These are phyloP conservation scores for Apiotrichum laibachii DNA, from an alignment of 1,284 basidiomycete genomes.

Conservation along the genomic window DNA sequence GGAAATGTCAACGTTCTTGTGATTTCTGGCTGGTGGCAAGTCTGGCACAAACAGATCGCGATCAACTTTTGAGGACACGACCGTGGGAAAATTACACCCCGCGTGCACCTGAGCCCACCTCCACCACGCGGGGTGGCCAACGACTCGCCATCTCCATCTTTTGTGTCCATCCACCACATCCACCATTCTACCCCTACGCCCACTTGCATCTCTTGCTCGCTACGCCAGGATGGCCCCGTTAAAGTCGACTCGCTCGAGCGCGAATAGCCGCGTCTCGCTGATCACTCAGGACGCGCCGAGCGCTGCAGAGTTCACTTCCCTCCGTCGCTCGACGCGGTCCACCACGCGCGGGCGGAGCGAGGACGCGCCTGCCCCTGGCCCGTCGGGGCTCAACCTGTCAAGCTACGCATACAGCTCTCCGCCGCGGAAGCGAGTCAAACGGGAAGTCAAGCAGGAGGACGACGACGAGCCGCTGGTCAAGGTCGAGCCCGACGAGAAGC, in stretches of 20 bases:
- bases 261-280: slow-evolving; percentile 20
- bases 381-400: slow-evolving; percentile 16
- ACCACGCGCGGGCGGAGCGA: slow-evolving; percentile 3
- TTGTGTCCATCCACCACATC: not conserved
- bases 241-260: slow-evolving; percentile 17
- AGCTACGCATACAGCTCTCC: slow-evolving; percentile 21
- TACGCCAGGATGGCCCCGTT: slow-evolving; percentile 6
- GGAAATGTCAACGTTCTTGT: not conserved
- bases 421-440: slow-evolving; percentile 18
- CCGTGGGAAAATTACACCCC: slow-evolving; percentile 20
- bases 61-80: slow-evolving; percentile 15
- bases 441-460: not conserved
- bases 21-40: not conserved
- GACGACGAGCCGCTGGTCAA: slow-evolving; percentile 13
- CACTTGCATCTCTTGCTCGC: not conserved
- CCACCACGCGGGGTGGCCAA: not conserved
- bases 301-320: slow-evolving; percentile 16
- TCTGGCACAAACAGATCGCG: not conserved
- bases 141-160: not conserved
- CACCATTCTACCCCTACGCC: not conserved
- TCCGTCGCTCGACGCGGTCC: slow-evolving; percentile 28
- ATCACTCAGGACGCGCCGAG: slow-evolving; percentile 13
- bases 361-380: not conserved
- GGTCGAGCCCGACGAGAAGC: slow-evolving; percentile 10
- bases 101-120: not conserved